These are phyloP conservation scores for Clavariopsis aquatica DNA, from an alignment of 495 filamentous ascomycete genomes.

Conservation along the genomic window DNA sequence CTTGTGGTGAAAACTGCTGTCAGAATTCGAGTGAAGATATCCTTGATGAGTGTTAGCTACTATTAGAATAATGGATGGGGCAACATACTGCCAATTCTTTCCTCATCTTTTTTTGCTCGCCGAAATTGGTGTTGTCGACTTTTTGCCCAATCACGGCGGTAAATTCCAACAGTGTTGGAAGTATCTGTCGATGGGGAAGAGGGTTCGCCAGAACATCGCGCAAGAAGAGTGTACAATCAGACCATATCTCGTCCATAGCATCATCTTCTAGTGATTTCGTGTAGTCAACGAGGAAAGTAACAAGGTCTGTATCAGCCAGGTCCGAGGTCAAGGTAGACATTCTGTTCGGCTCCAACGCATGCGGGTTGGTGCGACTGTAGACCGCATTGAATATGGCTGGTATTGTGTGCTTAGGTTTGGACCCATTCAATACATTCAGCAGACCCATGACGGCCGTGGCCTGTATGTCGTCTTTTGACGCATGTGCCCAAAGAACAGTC, in stretches of 20 bases:
- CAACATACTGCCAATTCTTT: slow-evolving; percentile 80
- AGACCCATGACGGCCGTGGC: slow-evolving; percentile 69
- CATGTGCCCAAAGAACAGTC: slow-evolving; percentile 73
- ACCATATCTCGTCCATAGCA: slow-evolving; percentile 99
- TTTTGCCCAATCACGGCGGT: slow-evolving; percentile 88
- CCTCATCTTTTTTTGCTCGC: slow-evolving; percentile 91
- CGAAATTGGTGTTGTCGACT: slow-evolving; percentile 95
- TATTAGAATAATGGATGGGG: neutral
- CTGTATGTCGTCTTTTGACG: slow-evolving; percentile 35
- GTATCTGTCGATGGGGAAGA: slow-evolving; percentile 87
- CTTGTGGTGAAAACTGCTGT: slow-evolving; percentile 89
- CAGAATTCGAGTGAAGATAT: slow-evolving; percentile 82
- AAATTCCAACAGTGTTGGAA: slow-evolving; percentile 86
- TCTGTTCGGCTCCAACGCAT: slow-evolving; percentile 71
- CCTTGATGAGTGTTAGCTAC: slow-evolving; percentile 54
- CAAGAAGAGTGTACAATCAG: slow-evolving; percentile 88
- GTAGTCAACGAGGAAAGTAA: slow-evolving; percentile 86
- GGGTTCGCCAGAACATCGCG: slow-evolving; percentile 90
- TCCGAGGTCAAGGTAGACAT: slow-evolving; percentile 86
- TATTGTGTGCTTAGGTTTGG: slow-evolving; percentile 86
- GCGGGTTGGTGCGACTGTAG: slow-evolving; percentile 87
- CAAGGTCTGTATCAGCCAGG: slow-evolving; percentile 76
- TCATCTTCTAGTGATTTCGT: slow-evolving; percentile 89
- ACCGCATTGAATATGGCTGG: slow-evolving; percentile 97
- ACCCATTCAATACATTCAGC: slow-evolving; percentile 87